Evolutionary conservation across 78 protist genomes (phyloP), one percentile per base, ranked within the genome.

Genomic region (Salpingoeca rosetta): DNA sequence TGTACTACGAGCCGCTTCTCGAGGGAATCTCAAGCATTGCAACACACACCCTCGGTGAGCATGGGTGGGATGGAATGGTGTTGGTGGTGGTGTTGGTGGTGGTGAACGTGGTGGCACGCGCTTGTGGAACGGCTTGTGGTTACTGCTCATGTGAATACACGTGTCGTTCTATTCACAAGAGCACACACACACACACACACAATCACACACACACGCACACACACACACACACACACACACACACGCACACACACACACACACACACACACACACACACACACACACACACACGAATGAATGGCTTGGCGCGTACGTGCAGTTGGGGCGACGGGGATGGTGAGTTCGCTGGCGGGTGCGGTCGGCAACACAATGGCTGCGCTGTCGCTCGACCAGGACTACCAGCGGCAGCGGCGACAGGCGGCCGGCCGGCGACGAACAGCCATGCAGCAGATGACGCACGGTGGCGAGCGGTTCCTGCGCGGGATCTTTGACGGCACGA

Each of bases 1-100:
- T 85, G 3, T 85, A 84, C 86, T 84, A 80, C 85, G 91, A 89
- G 80, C 91, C 91, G 27, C 77, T n/a, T 42, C 42, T 76, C 25
- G 77, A 1, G 35, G 78, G 24, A 28, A 11, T 56, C 31, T 0
- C 1, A 44, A 0, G 44, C 0, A 81, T 75, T 1, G 78, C 87
- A 0, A 44, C 7, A 24, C 83, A n/a, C 31, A 77, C 84, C 10
- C 51, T 3, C 1, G 56, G 0, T 7, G 87, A 77, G 25, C 65
- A 84, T 27, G 86, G 40, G 28, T 0, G 41, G 90, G 90, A 7
- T 3, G 42, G n/a, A 3, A 1, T 75, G 22, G 56, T 3, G 73
- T 87, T n/a, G n/a, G n/a, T n/a, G n/a, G n/a, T n/a, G n/a, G n/a
- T n/a, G n/a, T n/a, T n/a, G n/a, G n/a, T n/a, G 56, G 79, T 87